Evolutionary conservation across 257 asterid species (phyloP).

Genomic region (Dorcoceras hygrometricum): DNA sequence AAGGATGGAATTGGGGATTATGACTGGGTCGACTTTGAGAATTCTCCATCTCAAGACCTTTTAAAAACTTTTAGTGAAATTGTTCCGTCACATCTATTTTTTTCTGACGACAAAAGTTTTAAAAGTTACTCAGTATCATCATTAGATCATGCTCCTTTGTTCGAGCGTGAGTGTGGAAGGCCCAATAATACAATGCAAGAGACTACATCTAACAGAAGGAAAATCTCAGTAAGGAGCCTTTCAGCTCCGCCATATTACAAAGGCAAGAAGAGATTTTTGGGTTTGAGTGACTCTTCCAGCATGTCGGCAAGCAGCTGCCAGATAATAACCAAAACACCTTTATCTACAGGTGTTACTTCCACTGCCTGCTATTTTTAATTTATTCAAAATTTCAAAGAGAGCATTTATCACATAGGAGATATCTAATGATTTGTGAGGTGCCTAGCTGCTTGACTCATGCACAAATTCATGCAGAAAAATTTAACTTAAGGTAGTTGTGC

Average conservation of each 20-base stretch:
- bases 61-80: constrained; percentile 35
- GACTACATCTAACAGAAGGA: constrained; percentile 26
- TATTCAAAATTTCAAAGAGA: constrained; percentile 16
- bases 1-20: constrained; percentile 29
- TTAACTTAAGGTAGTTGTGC: constrained; percentile 29
- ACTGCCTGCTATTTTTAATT: neutral
- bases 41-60: constrained; percentile 36
- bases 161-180: constrained; percentile 26
- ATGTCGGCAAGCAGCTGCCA: constrained; percentile 31
- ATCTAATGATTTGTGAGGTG: constrained; percentile 37
- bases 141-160: constrained; percentile 24
- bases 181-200: constrained; percentile 29
- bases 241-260: constrained; percentile 89
- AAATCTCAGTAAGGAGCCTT: constrained; percentile 51
- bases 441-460: constrained; percentile 30
- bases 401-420: constrained; percentile 6
- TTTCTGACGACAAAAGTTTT: constrained; percentile 31
- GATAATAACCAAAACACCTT: constrained; percentile 15
- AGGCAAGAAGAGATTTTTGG: constrained; percentile 52
- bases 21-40: constrained; percentile 28
- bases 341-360: constrained; percentile 37
- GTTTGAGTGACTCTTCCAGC: constrained; percentile 38
- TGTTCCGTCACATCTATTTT: constrained; percentile 30
- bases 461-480: constrained; percentile 31
- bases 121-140: constrained; percentile 31